Base-by-base conservation (phyloP, 805 yeast genomes). In the Scheffersomyces ergatensis region DNA sequence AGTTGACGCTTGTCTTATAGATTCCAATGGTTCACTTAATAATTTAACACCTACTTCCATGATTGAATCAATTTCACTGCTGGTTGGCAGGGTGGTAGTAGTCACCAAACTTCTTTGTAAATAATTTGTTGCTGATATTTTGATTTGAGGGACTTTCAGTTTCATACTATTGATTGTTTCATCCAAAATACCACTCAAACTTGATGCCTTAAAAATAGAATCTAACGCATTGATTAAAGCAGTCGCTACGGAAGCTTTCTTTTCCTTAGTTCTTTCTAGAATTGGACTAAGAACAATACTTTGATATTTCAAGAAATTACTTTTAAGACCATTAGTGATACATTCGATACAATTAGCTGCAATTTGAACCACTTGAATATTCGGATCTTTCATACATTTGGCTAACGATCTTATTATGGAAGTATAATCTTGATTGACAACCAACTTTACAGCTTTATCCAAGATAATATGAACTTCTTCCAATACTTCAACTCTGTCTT, bases 221-320 rank as follows among this genome's bases (percentile, higher is more conserved):
- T 83, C 85, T 38, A 90, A 66, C 0, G 92, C 83, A 19, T 59
- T 63, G 15, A 72, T 68, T n/a, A 92, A 67, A 0, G 93, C 84
- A 18, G 83, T 89, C 2, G 85, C 67, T 0, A 89, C 93, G 3
- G 83, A 67, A 19, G 77, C 82, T 54, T 92, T 92, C 67, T 86
- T 89, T 58, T 93, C 99, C 55, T 89, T 90, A 12, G 87, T 78
- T 51, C 97, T 75, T 49, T 89, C 97, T 33, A 93, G 62, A 42
- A 86, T 60, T 0, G 93, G 82, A 2, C 65, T 61, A 19, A 88
- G 65, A 2, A 87, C 74, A 1, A 72, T 51, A 0, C 67, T 43
- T 33, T 69, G 74, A 57, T 85, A 84, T 45, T 67, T 74, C 17
- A 67, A 72, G 54, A 87, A 88, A 4, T 65, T 68, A 1, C 58